Percentiles rank a stretch among this genome's conserved stretches.
Conservation (phyloP, 2,329 filamentous ascomycete species). For the Fusarium concolor region DNA sequence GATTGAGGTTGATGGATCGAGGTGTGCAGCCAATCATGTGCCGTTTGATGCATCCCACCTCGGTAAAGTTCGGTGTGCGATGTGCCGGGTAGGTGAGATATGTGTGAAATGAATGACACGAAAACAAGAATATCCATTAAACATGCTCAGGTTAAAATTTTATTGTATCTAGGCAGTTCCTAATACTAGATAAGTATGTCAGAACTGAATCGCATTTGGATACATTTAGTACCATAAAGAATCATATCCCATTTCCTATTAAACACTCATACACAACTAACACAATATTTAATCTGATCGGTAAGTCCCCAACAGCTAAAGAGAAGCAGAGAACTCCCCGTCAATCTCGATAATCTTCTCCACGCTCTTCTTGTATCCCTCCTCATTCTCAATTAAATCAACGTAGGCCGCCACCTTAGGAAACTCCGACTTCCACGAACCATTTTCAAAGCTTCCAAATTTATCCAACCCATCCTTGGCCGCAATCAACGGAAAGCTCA, state of each 20-base stretch:
- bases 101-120: too few relatives aligned
- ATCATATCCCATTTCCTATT: too few relatives aligned
- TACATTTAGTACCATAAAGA: too few relatives aligned
- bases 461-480: slow-evolving; percentile 54
- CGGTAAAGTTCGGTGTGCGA: slow-evolving; percentile 35
- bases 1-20: neutral
- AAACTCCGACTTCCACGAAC: slow-evolving; percentile 53
- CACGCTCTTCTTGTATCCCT: slow-evolving; percentile 61
- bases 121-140: too few relatives aligned
- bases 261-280: neutral
- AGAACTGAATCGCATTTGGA: too few relatives aligned
- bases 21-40: slow-evolving; percentile 40
- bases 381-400: slow-evolving; percentile 56
- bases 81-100: neutral
- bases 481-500: slow-evolving; percentile 65
- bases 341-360: slow-evolving; percentile 64
- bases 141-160: too few relatives aligned
- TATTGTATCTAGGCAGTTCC: too few relatives aligned
- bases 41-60: slow-evolving; percentile 4
- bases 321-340: slow-evolving; percentile 49
- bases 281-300: neutral
- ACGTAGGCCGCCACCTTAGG: slow-evolving; percentile 63
- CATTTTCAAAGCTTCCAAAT: slow-evolving; percentile 57
- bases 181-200: too few relatives aligned
- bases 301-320: neutral